phyloP scores from a whole-genome alignment of 805 yeast genomes.

The Cyberlindnera xylosilytica region DNA sequence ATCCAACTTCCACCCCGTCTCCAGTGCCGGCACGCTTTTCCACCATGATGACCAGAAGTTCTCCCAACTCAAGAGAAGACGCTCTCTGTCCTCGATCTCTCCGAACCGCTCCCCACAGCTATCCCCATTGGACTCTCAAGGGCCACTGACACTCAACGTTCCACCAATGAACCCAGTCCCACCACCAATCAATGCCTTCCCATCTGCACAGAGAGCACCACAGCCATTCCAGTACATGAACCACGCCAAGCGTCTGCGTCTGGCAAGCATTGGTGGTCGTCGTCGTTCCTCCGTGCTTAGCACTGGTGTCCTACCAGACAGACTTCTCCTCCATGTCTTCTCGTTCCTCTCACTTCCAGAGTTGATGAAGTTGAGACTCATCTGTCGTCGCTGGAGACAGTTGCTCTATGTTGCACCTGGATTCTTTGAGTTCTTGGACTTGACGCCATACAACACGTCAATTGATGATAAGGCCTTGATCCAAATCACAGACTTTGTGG shows the following conservation, averaged over 20 bases:
- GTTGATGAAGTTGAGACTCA: slow-evolving; percentile 55
- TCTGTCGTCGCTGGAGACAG: slow-evolving; percentile 69
- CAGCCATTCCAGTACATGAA: slow-evolving; percentile 51
- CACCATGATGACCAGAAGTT: slow-evolving; percentile 6
- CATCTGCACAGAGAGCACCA: slow-evolving; percentile 19
- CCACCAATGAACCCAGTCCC: slow-evolving; percentile 41
- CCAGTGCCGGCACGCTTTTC: slow-evolving; percentile 6
- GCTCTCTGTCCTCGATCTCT: slow-evolving; percentile 16
- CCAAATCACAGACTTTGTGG: slow-evolving; percentile 65
- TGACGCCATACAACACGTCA: slow-evolving; percentile 59
- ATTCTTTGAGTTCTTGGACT: slow-evolving; percentile 49
- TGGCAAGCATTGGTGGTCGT: slow-evolving; percentile 42
- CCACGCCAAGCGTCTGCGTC: slow-evolving; percentile 49
- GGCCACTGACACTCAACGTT: slow-evolving; percentile 23
- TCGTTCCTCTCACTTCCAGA: slow-evolving; percentile 50
- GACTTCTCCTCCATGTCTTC: slow-evolving; percentile 51
- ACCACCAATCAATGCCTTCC: slow-evolving; percentile 35
- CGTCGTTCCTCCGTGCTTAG: slow-evolving; percentile 57
- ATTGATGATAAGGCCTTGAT: slow-evolving; percentile 56
- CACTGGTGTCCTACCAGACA: slow-evolving; percentile 60
- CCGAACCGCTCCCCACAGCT: slow-evolving; percentile 14
- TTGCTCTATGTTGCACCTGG: slow-evolving; percentile 54
- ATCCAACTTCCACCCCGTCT: slow-evolving; percentile 3
- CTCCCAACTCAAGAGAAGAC: slow-evolving; percentile 13
- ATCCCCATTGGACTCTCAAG: slow-evolving; percentile 5